Base-by-base conservation (phyloP, 176 grass and related monocot species). In the Hordeum marinum region DNA sequence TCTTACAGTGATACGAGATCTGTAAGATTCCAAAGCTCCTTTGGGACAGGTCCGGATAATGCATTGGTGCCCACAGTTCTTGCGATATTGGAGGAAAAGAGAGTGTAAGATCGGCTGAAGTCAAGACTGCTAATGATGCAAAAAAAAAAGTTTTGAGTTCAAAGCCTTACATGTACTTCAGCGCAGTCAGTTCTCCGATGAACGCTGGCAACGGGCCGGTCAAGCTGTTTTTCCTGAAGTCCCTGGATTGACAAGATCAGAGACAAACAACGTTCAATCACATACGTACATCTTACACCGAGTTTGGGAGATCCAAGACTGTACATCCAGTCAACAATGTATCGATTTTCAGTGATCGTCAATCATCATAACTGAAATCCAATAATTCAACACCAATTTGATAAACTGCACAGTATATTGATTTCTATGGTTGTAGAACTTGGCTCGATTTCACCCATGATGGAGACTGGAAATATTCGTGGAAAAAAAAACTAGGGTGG, bases 41-140 rank as follows among this genome's bases (percentile, higher is more conserved):
- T 97, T 24, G 92, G 95, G 39, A 97, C 13, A 81, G 92, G 90
- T 82, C 95, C 92, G 31, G 92, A 94, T 70, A 97, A 91, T 11
- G 84, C 90, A 91, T 97, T 94, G 87, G 70, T 85, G 13, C 90
- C 92, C 6, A 97, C 66, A 13, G 63, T 58, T 81, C 95, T 97
- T 75, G 77, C 12, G 5, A 65, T 80, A 78, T 84, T 41, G 3
- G 21, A 57, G 46, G 61, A 84, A 76, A 52, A 89, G 29, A n/a
- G 1, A 90, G 11, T 58, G 74, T 86, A 10, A 83, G 73, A 70
- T 66, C 73, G 15, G 37, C 20, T 10, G 0, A 64, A 55, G 9
- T 4, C 23, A 82, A 67, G 15, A 81, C 4, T 12, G 73, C 25
- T 10, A 73, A 21, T 25, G 29, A n/a, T n/a, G n/a, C n/a, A n/a